Evolutionary conservation across 306 rosid genomes (phyloP).

Genomic region (Hippophae gyantsensis): DNA sequence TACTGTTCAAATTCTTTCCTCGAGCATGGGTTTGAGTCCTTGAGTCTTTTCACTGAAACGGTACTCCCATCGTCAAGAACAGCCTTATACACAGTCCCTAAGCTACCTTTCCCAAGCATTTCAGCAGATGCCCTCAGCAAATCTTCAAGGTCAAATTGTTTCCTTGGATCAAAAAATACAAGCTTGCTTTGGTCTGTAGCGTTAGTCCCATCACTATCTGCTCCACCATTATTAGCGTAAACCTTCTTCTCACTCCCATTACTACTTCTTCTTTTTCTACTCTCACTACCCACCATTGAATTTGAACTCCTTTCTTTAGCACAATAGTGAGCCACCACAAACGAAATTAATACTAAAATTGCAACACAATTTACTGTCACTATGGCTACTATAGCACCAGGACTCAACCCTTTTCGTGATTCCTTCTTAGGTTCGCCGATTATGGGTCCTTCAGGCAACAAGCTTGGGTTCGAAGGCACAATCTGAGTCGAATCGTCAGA

Average conservation of each 20-base stretch:
- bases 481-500: constrained; percentile 27
- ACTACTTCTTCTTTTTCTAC: constrained; percentile 61
- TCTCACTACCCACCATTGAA: constrained; percentile 49
- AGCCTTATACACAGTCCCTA: constrained; percentile 22
- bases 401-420: constrained; percentile 33
- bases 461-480: constrained; percentile 73
- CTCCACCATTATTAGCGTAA: constrained; percentile 17
- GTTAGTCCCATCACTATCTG: constrained; percentile 5
- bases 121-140: constrained; percentile 22
- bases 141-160: constrained; percentile 6
- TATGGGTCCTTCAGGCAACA: constrained; percentile 46
- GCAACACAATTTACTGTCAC: constrained; percentile 70
- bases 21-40: not conserved
- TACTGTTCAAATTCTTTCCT: constrained; percentile 13
- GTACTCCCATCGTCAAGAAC: constrained; percentile 3
- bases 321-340: constrained; percentile 69
- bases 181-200: constrained; percentile 4
- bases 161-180: constrained; percentile 10
- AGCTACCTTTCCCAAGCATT: constrained; percentile 19
- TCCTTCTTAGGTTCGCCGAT: constrained; percentile 17
- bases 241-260: constrained; percentile 78
- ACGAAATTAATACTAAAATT: constrained; percentile 53
- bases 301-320: constrained; percentile 43
- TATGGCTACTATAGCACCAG: constrained; percentile 68
- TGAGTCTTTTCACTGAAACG: constrained; percentile 17